phyloP scores from a whole-genome alignment of 208 protist species.

The Leishmania guyanensis region DNA sequence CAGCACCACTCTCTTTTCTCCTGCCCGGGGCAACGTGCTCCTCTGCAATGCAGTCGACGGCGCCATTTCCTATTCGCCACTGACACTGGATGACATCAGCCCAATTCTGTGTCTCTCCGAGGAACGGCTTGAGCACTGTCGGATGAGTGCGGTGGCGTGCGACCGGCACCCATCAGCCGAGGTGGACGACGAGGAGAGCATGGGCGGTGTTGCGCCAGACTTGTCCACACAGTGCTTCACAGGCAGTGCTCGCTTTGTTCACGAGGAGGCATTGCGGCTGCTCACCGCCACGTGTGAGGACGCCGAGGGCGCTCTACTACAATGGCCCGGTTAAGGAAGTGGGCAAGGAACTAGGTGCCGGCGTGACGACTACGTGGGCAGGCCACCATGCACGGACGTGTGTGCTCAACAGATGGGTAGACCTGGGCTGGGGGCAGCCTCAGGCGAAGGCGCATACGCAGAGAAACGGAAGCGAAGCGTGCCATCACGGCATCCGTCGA shows the following conservation, averaged over 20 bases:
- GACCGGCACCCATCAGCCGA: neutral
- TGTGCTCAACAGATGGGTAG: neutral
- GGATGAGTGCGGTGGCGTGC: neutral
- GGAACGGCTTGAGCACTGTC: neutral
- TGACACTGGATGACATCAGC: slow-evolving; percentile 28
- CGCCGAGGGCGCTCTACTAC: neutral
- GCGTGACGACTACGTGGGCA: neutral
- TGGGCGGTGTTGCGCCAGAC: neutral
- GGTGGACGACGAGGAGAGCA: neutral
- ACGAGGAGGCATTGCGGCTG: slow-evolving; percentile 11
- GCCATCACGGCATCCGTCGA: neutral
- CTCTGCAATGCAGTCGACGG: slow-evolving; percentile 19
- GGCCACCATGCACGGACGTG: neutral
- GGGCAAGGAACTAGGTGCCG: neutral
- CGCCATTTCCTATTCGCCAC: slow-evolving; percentile 17
- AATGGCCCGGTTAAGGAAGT: neutral
- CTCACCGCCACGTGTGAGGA: slow-evolving; percentile 7
- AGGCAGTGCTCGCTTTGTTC: neutral
- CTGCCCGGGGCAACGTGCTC: neutral
- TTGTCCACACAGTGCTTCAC: neutral
- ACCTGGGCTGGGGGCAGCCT: neutral
- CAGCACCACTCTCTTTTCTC: neutral
- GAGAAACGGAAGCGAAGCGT: neutral
- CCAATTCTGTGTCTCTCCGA: slow-evolving; percentile 26
- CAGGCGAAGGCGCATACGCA: neutral